phyloP scores from a whole-genome alignment of 805 yeast species.

The Lachancea nothofagi region DNA sequence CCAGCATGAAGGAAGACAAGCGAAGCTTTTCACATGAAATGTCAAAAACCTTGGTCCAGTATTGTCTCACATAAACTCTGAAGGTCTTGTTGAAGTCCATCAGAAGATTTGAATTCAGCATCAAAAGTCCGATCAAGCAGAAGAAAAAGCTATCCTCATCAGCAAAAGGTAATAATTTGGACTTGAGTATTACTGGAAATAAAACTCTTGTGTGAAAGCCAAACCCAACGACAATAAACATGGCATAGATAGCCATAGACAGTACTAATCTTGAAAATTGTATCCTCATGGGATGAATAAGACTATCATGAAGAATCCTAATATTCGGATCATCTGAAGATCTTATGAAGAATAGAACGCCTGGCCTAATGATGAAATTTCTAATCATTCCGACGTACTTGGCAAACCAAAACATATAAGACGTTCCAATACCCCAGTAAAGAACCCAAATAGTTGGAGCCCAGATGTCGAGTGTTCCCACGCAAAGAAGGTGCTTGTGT shows the following conservation, averaged over 20 bases:
- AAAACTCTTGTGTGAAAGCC: slow-evolving; percentile 56
- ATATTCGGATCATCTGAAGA: slow-evolving; percentile 93
- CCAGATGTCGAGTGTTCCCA: slow-evolving; percentile 23
- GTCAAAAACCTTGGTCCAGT: slow-evolving; percentile 60
- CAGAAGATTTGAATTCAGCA: slow-evolving; percentile 17
- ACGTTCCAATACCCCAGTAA: slow-evolving; percentile 72
- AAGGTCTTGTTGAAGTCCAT: slow-evolving; percentile 25
- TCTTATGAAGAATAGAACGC: slow-evolving; percentile 84
- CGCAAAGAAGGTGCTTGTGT: slow-evolving; percentile 16
- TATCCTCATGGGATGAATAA: slow-evolving; percentile 64
- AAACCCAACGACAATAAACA: slow-evolving; percentile 68
- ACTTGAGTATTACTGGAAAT: slow-evolving; percentile 30
- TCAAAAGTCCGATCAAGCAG: slow-evolving; percentile 1
- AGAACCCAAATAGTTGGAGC: slow-evolving; percentile 22
- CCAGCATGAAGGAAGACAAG: slow-evolving; percentile 74
- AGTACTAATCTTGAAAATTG: slow-evolving; percentile 70
- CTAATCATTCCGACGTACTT: slow-evolving; percentile 81
- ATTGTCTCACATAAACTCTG: slow-evolving; percentile 39
- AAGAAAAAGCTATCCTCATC: slow-evolving; percentile 3
- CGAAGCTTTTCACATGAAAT: slow-evolving; percentile 53
- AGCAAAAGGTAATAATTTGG: slow-evolving; percentile 6
- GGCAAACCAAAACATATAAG: slow-evolving; percentile 84
- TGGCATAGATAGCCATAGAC: slow-evolving; percentile 69
- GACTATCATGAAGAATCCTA: slow-evolving; percentile 78
- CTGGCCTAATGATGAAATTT: slow-evolving; percentile 66